These are phyloP conservation scores for Paracamarosporium sp. DNA, from an alignment of 2,329 filamentous ascomycete genomes.

Conservation along the genomic window DNA sequence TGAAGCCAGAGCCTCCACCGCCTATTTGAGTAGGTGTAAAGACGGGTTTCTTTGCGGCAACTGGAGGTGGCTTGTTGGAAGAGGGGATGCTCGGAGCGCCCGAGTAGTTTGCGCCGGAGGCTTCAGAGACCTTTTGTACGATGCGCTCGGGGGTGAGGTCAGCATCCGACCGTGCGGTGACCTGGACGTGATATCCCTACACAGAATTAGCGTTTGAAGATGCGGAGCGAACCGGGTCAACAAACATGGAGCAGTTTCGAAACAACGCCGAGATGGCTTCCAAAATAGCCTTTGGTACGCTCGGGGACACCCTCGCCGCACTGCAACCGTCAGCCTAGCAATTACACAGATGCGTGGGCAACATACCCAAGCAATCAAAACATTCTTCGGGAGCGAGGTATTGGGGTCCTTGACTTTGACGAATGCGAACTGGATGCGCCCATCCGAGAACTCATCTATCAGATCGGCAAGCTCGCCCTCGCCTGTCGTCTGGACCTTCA, in stretches of 20 bases:
- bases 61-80: slow-evolving; percentile 67
- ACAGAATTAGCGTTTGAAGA: slow-evolving; percentile 23
- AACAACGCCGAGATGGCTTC: slow-evolving; percentile 87
- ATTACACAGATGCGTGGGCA: background rate
- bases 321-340: slow-evolving; percentile 45
- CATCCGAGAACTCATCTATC: slow-evolving; percentile 95
- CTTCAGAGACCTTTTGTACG: slow-evolving; percentile 90
- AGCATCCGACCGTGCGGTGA: slow-evolving; percentile 89
- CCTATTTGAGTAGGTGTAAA: slow-evolving; percentile 79
- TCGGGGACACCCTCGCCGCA: slow-evolving; percentile 98
- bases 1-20: slow-evolving; percentile 63
- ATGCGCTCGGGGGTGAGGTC: slow-evolving; percentile 89
- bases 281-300: slow-evolving; percentile 97
- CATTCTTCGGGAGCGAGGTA: slow-evolving; percentile 84
- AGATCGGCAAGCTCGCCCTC: slow-evolving; percentile 91
- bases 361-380: slow-evolving; percentile 83
- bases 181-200: slow-evolving; percentile 92
- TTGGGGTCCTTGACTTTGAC: slow-evolving; percentile 97
- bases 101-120: slow-evolving; percentile 94
- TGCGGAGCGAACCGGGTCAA: slow-evolving; percentile 5
- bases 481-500: slow-evolving; percentile 93
- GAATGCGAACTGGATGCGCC: slow-evolving; percentile 95
- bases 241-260: slow-evolving; percentile 85
- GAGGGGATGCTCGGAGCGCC: slow-evolving; percentile 64
- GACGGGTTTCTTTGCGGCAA: slow-evolving; percentile 85